phyloP scores from a whole-genome alignment of 371 early-diverging fungal genomes.

The Circinella minor region DNA sequence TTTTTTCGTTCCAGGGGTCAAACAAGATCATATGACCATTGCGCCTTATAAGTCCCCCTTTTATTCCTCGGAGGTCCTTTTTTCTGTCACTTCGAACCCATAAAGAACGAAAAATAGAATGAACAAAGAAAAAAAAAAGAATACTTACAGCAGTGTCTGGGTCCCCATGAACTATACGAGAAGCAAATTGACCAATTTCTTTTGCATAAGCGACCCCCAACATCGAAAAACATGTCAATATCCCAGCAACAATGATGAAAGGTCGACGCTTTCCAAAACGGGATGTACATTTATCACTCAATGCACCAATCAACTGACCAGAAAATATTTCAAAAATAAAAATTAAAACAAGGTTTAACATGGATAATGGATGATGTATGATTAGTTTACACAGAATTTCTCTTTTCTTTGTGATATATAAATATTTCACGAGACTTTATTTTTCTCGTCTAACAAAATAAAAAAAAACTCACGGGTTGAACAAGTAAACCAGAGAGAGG shows the following conservation, averaged over 20 bases:
- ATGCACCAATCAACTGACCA: constrained; percentile 58
- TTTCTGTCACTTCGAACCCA: no score
- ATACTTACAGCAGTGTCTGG: constrained; percentile 5
- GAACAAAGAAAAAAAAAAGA: neutral
- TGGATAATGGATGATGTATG: neutral
- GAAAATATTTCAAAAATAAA: neutral
- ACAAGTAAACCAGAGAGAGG: constrained; percentile 69
- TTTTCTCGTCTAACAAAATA: neutral
- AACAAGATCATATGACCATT: no score
- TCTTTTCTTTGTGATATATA: neutral
- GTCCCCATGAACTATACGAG: neutral
- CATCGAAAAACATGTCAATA: constrained; percentile 61
- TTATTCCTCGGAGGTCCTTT: no score
- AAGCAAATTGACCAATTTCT: constrained; percentile 49
- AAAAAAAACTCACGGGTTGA: constrained; percentile 33
- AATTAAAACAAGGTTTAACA: neutral
- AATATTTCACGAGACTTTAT: neutral
- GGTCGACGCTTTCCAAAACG: constrained; percentile 60
- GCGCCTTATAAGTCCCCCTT: no score
- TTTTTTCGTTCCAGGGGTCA: no score
- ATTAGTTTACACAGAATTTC: neutral
- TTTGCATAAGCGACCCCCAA: constrained; percentile 66
- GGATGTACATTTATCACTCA: constrained; percentile 60
- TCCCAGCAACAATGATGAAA: constrained; percentile 59
- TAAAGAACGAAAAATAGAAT: no score